phyloP scores from a whole-genome alignment of 2,329 filamentous ascomycete species.

The Ilyonectria mors-panacis region DNA sequence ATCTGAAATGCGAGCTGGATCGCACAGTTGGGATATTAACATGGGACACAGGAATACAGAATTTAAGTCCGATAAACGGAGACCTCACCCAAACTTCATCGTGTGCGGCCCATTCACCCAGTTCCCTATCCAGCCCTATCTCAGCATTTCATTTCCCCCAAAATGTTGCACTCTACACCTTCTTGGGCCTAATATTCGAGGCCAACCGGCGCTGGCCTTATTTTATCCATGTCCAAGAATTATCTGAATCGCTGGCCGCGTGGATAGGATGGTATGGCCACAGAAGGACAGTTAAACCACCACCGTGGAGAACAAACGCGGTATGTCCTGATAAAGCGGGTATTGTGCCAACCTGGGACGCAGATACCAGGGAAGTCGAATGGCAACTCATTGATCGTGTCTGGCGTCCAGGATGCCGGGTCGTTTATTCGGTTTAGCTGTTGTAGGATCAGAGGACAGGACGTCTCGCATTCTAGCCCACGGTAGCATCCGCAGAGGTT shows the following conservation, averaged over 20 bases:
- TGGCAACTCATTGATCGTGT: slow-evolving; percentile 40
- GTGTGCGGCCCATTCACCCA: not conserved
- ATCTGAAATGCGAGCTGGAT: not conserved
- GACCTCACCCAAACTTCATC: not conserved
- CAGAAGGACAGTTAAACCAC: slow-evolving; percentile 37
- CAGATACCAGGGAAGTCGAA: slow-evolving; percentile 46
- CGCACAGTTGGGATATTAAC: not conserved
- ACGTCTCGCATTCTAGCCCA: slow-evolving; percentile 42
- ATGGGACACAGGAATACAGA: not conserved
- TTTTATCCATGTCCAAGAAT: not conserved
- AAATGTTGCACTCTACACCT: too few relatives aligned
- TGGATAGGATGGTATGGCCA: slow-evolving; percentile 33
- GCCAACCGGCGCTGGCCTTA: not conserved
- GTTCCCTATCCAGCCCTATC: not conserved
- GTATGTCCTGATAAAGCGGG: slow-evolving; percentile 34
- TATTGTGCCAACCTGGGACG: slow-evolving; percentile 46
- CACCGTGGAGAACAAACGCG: slow-evolving; percentile 37
- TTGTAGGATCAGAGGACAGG: slow-evolving; percentile 42
- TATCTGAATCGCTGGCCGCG: slow-evolving; percentile 1
- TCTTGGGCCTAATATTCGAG: too few relatives aligned
- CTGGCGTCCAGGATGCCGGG: slow-evolving; percentile 43
- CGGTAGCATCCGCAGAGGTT: slow-evolving; percentile 49
- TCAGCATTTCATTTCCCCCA: not conserved
- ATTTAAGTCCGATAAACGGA: not conserved
- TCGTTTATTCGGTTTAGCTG: slow-evolving; percentile 50